Conservation (phyloP, 2,329 filamentous ascomycete genomes). For the Lanzia echinophila region DNA sequence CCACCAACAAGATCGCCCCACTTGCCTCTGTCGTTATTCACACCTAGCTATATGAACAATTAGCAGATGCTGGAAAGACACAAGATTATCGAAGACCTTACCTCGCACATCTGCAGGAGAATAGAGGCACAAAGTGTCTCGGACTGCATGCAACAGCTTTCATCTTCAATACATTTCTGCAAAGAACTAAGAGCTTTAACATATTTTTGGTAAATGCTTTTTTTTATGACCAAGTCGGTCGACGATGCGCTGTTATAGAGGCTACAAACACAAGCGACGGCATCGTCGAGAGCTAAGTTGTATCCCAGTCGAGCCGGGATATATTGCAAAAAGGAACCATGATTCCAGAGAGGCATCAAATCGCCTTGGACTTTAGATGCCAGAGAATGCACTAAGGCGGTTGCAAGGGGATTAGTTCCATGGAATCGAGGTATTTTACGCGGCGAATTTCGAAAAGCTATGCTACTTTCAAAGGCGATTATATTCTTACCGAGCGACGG, state of each 20-base stretch:
- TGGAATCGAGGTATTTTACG: constrained; percentile 5
- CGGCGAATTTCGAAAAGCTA: not conserved
- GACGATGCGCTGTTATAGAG: constrained; percentile 9
- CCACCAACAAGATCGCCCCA: constrained; percentile 15
- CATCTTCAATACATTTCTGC: constrained; percentile 4
- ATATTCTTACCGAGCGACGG: not conserved
- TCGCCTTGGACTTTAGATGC: constrained; percentile 8
- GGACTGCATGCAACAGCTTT: not conserved
- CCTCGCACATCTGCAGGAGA: constrained; percentile 15
- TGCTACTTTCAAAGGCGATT: not conserved
- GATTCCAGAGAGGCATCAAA: constrained; percentile 7
- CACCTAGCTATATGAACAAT: constrained; percentile 6
- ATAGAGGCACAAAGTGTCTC: constrained; percentile 18
- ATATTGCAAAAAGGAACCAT: constrained; percentile 13
- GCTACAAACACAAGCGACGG: constrained; percentile 12
- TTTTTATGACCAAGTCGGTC: not conserved
- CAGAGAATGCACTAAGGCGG: constrained; percentile 11
- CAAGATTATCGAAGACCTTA: not conserved
- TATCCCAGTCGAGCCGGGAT: constrained; percentile 12
- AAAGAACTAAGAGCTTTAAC: constrained; percentile 12
- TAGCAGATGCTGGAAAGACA: not conserved
- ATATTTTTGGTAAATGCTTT: constrained; percentile 9
- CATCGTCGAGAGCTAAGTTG: constrained; percentile 16
- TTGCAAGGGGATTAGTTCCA: constrained; percentile 6
- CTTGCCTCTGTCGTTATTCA: constrained; percentile 11